These are phyloP conservation scores for Cyclanthera cordifolia DNA, from an alignment of 306 rosid genomes.

Conservation along the genomic window DNA sequence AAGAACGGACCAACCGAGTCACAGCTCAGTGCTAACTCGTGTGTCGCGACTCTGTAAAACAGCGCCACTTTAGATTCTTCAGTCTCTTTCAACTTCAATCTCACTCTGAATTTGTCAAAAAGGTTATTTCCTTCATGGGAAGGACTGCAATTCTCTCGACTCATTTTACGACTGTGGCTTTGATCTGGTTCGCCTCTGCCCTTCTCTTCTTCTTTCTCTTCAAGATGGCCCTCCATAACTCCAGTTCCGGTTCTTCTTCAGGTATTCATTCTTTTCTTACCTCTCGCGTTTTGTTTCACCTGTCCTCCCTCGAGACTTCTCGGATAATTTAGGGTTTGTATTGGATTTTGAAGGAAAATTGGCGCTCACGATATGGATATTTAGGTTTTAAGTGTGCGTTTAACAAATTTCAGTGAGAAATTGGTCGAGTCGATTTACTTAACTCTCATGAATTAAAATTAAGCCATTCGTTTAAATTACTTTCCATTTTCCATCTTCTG, in stretches of 20 bases:
- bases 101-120: not conserved
- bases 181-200: conserved; percentile 57
- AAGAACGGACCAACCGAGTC: not conserved
- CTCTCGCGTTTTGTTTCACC: not conserved
- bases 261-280: conserved; percentile 18
- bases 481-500: not conserved
- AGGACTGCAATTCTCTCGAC: conserved; percentile 21
- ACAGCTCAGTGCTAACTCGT: not conserved
- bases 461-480: not conserved
- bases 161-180: conserved; percentile 31
- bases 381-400: not conserved
- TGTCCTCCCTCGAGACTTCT: not conserved
- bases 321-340: not conserved
- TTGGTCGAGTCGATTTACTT: not conserved
- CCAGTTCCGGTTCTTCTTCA: conserved; percentile 19
- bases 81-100: not conserved
- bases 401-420: not conserved
- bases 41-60: not conserved
- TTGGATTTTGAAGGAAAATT: not conserved
- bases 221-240: conserved; percentile 45
- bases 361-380: not conserved
- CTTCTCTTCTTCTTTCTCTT: conserved; percentile 46
- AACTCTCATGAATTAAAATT: not conserved
- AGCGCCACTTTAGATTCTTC: not conserved
- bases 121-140: conserved; percentile 4